Conservation (phyloP, 768 basidiomycete species). For the Tricholoma bakamatsutake region DNA sequence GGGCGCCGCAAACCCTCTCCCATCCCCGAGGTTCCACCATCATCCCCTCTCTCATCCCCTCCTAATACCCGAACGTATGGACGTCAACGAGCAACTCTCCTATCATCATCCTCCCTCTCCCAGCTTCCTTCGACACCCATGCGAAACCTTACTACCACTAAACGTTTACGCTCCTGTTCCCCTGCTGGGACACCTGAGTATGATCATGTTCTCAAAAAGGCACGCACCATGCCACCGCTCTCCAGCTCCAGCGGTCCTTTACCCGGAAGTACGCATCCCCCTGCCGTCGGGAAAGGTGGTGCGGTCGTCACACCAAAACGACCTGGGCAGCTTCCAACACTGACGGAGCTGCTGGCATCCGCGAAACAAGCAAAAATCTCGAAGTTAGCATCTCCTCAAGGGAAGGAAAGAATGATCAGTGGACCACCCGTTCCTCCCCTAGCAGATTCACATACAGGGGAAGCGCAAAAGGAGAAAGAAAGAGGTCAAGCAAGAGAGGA, state of each 20-base stretch:
- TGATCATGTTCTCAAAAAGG: slow-evolving; percentile 13
- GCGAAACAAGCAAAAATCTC: slow-evolving; percentile 29
- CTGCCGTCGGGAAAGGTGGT: not conserved
- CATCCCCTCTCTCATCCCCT: slow-evolving; percentile 22
- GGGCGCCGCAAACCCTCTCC: slow-evolving; percentile 37
- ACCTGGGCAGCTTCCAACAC: slow-evolving; percentile 25
- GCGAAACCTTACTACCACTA: slow-evolving; percentile 2
- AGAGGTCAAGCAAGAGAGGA: not conserved
- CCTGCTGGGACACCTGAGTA: not conserved
- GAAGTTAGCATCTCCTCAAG: not conserved
- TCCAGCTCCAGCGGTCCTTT: not conserved
- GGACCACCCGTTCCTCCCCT: not conserved
- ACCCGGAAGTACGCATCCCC: not conserved
- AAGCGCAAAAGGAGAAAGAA: slow-evolving; percentile 3
- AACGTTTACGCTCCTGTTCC: slow-evolving; percentile 11
- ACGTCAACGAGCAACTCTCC: slow-evolving; percentile 5
- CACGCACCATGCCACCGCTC: slow-evolving; percentile 4
- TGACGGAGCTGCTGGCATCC: slow-evolving; percentile 40
- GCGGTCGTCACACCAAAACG: slow-evolving; percentile 21
- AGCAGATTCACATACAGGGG: not conserved
- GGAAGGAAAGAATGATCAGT: not conserved
- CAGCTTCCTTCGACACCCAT: slow-evolving; percentile 11
- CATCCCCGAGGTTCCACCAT: slow-evolving; percentile 26
- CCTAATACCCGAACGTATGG: slow-evolving; percentile 19
- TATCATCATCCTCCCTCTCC: slow-evolving; percentile 6